A percentile compares a stretch with the other conserved stretches of the same genome.
These are phyloP conservation scores for Iris pallida DNA, from an alignment of 116 monocot genomes.

Conservation along the genomic window DNA sequence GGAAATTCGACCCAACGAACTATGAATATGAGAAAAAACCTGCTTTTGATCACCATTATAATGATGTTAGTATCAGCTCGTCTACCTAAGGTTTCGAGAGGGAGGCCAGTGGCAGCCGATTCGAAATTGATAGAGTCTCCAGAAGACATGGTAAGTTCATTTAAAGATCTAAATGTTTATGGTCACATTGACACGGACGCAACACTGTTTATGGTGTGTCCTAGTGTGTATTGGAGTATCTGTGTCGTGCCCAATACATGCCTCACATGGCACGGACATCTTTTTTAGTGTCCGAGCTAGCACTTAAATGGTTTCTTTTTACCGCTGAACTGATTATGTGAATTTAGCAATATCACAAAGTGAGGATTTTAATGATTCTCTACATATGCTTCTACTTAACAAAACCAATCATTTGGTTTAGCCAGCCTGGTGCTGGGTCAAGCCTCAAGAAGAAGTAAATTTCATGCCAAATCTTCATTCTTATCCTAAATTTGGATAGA, in stretches of 20 bases:
- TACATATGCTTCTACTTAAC: too few relatives aligned
- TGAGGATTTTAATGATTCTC: too few relatives aligned
- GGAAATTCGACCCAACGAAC: background rate
- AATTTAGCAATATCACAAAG: too few relatives aligned
- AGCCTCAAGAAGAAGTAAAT: too few relatives aligned
- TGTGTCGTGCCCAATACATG: background rate
- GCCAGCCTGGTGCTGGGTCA: too few relatives aligned
- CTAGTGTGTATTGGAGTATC: background rate
- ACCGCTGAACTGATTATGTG: too few relatives aligned
- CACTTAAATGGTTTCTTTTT: too few relatives aligned
- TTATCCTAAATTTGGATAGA: too few relatives aligned
- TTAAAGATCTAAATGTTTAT: background rate
- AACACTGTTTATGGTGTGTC: background rate
- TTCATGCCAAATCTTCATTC: too few relatives aligned
- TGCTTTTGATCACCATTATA: background rate
- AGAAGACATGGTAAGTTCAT: conserved; percentile 2
- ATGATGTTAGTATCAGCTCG: background rate
- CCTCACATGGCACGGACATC: background rate
- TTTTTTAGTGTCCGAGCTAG: background rate
- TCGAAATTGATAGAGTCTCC: background rate
- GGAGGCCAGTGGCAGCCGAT: background rate
- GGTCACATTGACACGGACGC: background rate
- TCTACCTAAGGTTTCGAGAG: background rate
- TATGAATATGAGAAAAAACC: conserved; percentile 3
- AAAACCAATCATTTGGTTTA: too few relatives aligned